Evolutionary conservation across 176 grass and related monocot species (phyloP), one percentile per base, ranked within the genome.

Genomic region (Juncus inflexus): DNA sequence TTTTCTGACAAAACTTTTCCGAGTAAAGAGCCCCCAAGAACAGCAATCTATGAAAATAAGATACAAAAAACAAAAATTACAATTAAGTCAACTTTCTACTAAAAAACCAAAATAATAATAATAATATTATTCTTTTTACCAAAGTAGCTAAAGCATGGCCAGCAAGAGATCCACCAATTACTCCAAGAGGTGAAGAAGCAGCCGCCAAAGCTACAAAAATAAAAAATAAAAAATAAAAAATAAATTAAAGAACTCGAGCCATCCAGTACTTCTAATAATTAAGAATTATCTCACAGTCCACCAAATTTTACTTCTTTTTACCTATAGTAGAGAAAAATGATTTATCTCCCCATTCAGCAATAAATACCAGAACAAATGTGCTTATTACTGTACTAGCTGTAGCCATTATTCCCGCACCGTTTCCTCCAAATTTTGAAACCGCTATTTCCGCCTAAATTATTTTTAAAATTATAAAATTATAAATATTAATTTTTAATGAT

Each of bases 261-360:
- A 76, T 75, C 12, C 16, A 52, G 28, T 28, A 28, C 19, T 28
- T 28, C 0, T 28, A 28, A 28, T 47, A 9, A 50, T 38, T 12
- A 12, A 50, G 43, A 35, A 50, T 14, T n/a, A 36, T 13, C 37
- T 12, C 14, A 42, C 15, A 16, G 42, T 50, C 40, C 61, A 43
- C 12, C 49, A 58, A 52, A 5, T 47, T 38, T 28, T 52, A 52
- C 68, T 52, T 38, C 12, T 52, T 45, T 39, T 12, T 83, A 96
- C 91, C 91, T 74, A 97, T 82, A 43, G 94, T 97, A 50, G 94
- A 97, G 68, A 97, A 97, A 82, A 97, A 97, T 11, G 94, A 97
- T 76, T 91, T 97, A 69, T 97, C 94, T 61, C 94, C 94, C 94
- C 94, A 97, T 85, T 97, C 92, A 9, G 94, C 88, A 5, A 92